Base-by-base conservation (phyloP, 192 early-diverging fungal species). In the Coemansia sp. region DNA sequence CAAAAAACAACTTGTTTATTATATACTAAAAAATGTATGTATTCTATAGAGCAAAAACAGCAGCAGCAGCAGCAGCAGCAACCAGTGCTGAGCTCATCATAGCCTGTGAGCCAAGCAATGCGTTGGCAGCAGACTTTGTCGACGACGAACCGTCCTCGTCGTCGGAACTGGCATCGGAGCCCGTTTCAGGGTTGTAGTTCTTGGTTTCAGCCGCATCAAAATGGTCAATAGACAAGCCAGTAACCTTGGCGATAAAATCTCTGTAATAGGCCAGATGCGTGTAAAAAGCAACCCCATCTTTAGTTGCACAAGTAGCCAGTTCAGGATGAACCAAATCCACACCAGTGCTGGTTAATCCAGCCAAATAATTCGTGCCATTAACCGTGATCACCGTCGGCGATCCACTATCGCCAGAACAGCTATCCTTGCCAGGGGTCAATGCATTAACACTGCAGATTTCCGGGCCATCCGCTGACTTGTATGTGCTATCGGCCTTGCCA, bases 331-430 rank as follows among this genome's bases (percentile, higher is more conserved):
- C 51, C 15, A 74, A 37, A 34, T 83, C 75, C 12, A 70, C 58
- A 37, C 76, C 81, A 1, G 76, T 67, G 56, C 76, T 79, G 67
- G 81, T 84, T 17, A 79, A 56, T 0, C 59, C 81, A 0, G 58
- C 81, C 15, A 79, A 32, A 28, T 76, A 71, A 6, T 28, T 53
- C 8, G 22, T 2, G 12, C 73, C 76, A 52, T 65, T 34, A 12
- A n/a, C n/a, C 17, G 14, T 17, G n/a, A 79, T 56, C 0, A 84
- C 48, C 6, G 76, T 55, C 0, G 81, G 76, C 22, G 76, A 78
- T 51, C 81, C 81, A 9, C 73, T 75, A 62, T 84, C 81, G 57
- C 81, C 81, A 64, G 78, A 70, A 71, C 81, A 84, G 51, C 76
- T 75, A 71, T 84, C 81, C 61, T 71, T 67, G 3, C 81, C 81